phyloP scores from a whole-genome alignment of 2,329 filamentous ascomycete species.

The Alternaria tenuissima region DNA sequence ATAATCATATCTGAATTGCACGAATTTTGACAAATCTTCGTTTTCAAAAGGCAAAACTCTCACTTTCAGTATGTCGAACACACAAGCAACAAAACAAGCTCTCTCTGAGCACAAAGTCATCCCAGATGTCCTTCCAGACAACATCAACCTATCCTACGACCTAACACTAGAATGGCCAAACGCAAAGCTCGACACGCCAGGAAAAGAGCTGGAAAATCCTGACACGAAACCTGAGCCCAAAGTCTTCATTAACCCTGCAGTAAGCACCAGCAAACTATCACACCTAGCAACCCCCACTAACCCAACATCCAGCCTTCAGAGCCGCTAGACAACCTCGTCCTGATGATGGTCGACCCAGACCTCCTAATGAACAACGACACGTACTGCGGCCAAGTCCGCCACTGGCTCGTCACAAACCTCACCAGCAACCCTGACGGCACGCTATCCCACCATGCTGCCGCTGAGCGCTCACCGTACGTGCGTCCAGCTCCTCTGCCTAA shows the following conservation, averaged over 20 bases:
- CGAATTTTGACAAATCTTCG: not conserved
- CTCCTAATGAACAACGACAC: conserved; percentile 34
- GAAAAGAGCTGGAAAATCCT: conserved; percentile 22
- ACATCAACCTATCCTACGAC: conserved; percentile 18
- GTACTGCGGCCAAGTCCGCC: conserved; percentile 33
- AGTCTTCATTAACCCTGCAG: conserved; percentile 21
- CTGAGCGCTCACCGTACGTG: conserved; percentile 27
- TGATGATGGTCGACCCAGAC: conserved; percentile 33
- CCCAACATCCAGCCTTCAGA: conserved; percentile 14
- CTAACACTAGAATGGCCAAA: conserved; percentile 26
- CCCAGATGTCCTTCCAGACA: conserved; percentile 25
- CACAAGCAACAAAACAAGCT: conserved; percentile 14
- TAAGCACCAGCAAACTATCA: not conserved
- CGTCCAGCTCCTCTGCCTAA: conserved; percentile 33
- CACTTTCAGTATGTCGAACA: conserved; percentile 9
- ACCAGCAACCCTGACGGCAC: conserved; percentile 19
- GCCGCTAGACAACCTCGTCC: conserved; percentile 22
- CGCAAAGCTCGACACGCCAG: conserved; percentile 21
- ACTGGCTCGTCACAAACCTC: conserved; percentile 33
- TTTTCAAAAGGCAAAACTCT: too few relatives aligned
- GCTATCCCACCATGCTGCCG: conserved; percentile 9
- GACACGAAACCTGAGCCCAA: conserved; percentile 30
- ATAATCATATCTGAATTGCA: not conserved
- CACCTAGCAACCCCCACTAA: not conserved
- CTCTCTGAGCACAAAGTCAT: conserved; percentile 26